phyloP scores from a whole-genome alignment of 2,329 filamentous ascomycete genomes.

The Chalaropsis ovoidea region DNA sequence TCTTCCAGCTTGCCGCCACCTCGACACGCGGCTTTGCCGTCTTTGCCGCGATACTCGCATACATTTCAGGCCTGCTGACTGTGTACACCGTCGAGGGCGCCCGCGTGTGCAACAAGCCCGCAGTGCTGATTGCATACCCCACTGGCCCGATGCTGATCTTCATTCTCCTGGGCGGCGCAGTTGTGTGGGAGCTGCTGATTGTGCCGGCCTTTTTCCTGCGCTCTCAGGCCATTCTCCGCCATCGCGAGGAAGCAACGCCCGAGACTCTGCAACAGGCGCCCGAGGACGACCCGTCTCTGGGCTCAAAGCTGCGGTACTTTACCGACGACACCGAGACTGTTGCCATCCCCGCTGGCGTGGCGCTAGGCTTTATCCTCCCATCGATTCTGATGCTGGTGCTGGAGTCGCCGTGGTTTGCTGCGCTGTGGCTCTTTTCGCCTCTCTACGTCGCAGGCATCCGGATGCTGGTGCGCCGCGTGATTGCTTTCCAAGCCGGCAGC shows the following conservation, averaged over 20 bases:
- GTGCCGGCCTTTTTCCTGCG: conserved; percentile 42
- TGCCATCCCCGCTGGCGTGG: conserved; percentile 44
- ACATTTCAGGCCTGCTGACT: conserved; percentile 41
- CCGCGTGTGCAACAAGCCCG: conserved; percentile 35
- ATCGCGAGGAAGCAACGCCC: conserved; percentile 27
- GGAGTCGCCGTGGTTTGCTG: conserved; percentile 33
- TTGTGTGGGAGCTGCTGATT: conserved; percentile 44
- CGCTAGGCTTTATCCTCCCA: conserved; percentile 40
- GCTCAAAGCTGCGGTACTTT: conserved; percentile 34
- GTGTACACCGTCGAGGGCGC: conserved; percentile 43
- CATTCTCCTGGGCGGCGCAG: conserved; percentile 40
- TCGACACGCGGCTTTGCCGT: conserved; percentile 36
- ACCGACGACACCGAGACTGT: conserved; percentile 42
- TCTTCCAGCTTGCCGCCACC: conserved; percentile 39
- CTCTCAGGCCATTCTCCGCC: conserved; percentile 33
- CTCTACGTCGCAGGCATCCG: conserved; percentile 40
- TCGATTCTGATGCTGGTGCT: conserved; percentile 40
- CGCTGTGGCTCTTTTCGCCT: conserved; percentile 45
- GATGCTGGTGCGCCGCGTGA: conserved; percentile 31
- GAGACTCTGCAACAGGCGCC: conserved; percentile 27
- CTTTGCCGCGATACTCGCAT: conserved; percentile 37
- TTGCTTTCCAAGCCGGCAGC: conserved; percentile 27
- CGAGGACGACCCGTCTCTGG: conserved; percentile 30
- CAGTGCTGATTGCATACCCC: conserved; percentile 34
- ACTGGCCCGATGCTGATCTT: conserved; percentile 40